These are phyloP conservation scores for Blastobotrys raffinosifermentans DNA, from an alignment of 1,139 yeast species.

Conservation along the genomic window DNA sequence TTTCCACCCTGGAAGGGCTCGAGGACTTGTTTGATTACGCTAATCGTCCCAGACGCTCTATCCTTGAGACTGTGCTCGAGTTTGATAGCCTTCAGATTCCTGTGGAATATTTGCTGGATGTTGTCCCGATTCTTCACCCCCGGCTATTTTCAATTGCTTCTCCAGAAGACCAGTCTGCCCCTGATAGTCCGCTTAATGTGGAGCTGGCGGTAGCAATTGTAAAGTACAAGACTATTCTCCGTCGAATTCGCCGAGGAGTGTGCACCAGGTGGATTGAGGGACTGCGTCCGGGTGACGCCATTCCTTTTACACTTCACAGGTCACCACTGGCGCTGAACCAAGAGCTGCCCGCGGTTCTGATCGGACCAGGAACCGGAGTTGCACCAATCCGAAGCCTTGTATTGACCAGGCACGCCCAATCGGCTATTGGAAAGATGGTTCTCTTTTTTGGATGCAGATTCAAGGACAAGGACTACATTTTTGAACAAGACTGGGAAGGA, in stretches of 20 bases:
- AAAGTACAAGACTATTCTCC: constrained; percentile 74
- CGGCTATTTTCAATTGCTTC: constrained; percentile 82
- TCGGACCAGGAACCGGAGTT: constrained; percentile 89
- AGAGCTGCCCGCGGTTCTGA: constrained; percentile 58
- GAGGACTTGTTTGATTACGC: constrained; percentile 87
- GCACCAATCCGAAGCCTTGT: constrained; percentile 80
- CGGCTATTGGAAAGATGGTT: constrained; percentile 13
- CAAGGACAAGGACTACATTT: constrained; percentile 61
- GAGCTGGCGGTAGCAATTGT: constrained; percentile 79
- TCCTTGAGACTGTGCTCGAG: constrained; percentile 76
- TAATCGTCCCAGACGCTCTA: constrained; percentile 82
- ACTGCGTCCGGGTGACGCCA: constrained; percentile 42
- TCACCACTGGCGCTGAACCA: constrained; percentile 27
- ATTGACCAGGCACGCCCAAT: constrained; percentile 20
- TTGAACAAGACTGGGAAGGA: constrained; percentile 48
- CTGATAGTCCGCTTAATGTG: constrained; percentile 7
- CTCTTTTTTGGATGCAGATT: constrained; percentile 77
- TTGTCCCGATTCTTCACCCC: constrained; percentile 73
- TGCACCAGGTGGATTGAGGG: constrained; percentile 73
- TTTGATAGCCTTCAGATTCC: constrained; percentile 73
- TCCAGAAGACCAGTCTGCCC: constrained; percentile 24
- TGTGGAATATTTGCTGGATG: constrained; percentile 62
- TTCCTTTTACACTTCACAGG: constrained; percentile 52
- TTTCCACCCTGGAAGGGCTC: constrained; percentile 54
- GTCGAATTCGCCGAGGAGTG: constrained; percentile 71